These are phyloP conservation scores for Anethum foeniculum DNA, from an alignment of 140 eudicot genomes.

Conservation along the genomic window DNA sequence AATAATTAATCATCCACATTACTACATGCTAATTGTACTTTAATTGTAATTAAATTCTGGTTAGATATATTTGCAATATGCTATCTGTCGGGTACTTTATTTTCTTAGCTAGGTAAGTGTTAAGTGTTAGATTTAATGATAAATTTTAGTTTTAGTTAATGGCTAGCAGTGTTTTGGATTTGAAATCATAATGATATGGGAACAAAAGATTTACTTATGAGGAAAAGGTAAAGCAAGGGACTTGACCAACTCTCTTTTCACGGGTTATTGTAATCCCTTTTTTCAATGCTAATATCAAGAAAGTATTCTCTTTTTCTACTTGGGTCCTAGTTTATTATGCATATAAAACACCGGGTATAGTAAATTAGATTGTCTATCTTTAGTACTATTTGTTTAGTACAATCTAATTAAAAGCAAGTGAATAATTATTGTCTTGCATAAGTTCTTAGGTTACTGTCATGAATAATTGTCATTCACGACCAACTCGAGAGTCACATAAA, in stretches of 20 bases:
- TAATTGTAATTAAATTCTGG: not conserved
- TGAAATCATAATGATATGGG: not conserved
- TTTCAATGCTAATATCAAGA: slow-evolving; percentile 5
- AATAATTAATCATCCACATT: not conserved
- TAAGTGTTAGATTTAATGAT: not conserved
- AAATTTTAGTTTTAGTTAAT: not conserved
- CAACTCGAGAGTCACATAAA: too few relatives aligned
- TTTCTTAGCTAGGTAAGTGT: not conserved
- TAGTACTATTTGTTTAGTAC: not conserved
- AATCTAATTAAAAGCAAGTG: not conserved
- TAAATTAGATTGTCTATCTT: not conserved
- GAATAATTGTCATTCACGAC: too few relatives aligned
- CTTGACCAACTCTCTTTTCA: slow-evolving; percentile 14
- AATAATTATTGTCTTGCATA: not conserved
- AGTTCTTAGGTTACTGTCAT: too few relatives aligned
- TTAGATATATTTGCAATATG: not conserved
- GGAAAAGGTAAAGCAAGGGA: slow-evolving; percentile 1
- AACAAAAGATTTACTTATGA: not conserved
- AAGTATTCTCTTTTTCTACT: slow-evolving; percentile 12
- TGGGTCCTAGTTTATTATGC: not conserved
- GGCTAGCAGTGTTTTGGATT: slow-evolving; percentile 2
- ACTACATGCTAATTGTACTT: not conserved
- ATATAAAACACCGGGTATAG: not conserved
- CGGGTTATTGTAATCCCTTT: slow-evolving; percentile 15
- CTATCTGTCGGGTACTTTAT: not conserved